A percentile compares a stretch with the other conserved stretches of the same genome.
Conservation (phyloP, 1,284 basidiomycete genomes). For the Marasmius tenuissimus region DNA sequence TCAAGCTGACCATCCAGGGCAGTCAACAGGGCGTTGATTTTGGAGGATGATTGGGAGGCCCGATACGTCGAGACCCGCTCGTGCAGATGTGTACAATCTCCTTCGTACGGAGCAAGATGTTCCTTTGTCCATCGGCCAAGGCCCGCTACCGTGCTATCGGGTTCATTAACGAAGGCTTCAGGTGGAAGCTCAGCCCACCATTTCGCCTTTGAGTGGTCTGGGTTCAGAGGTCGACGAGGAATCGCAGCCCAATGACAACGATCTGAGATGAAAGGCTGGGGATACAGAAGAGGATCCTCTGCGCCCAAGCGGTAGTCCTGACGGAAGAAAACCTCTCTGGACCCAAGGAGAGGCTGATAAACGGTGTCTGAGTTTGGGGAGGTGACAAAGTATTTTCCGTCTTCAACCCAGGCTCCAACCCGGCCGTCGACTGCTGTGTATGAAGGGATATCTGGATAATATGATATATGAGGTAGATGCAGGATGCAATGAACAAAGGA, state of each 20-base stretch:
- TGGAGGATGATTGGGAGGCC: too few relatives aligned
- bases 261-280: background rate
- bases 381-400: background rate
- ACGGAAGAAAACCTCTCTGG: background rate
- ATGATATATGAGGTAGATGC: too few relatives aligned
- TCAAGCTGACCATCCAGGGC: too few relatives aligned
- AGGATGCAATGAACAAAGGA: too few relatives aligned
- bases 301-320: background rate
- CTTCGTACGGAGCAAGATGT: background rate
- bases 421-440: background rate
- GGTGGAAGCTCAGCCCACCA: background rate
- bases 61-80: too few relatives aligned
- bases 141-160: background rate
- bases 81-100: too few relatives aligned
- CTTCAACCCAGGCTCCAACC: background rate
- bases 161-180: background rate
- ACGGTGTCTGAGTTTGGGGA: background rate
- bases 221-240: background rate
- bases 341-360: background rate
- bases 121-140: background rate
- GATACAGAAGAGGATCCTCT: background rate
- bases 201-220: background rate
- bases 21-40: too few relatives aligned
- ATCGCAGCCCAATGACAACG: background rate
- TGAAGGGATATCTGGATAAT: too few relatives aligned